These are phyloP conservation scores for Neocatenulostroma microsporum DNA, from an alignment of 2,329 filamentous ascomycete genomes.

Conservation along the genomic window DNA sequence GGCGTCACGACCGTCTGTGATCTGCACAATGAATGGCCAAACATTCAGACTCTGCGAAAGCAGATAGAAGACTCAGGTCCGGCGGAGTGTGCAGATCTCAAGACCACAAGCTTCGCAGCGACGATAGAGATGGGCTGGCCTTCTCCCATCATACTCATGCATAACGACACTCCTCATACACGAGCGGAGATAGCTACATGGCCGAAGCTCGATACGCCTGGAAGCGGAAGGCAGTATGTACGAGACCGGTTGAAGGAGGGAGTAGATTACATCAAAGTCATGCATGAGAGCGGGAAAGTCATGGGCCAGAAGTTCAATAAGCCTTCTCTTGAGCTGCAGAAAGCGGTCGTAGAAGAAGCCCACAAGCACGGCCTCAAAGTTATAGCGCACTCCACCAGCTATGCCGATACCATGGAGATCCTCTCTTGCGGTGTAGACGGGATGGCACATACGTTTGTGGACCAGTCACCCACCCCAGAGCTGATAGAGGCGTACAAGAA, in stretches of 20 bases:
- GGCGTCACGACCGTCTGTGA: conserved; percentile 47
- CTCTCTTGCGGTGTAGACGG: conserved; percentile 37
- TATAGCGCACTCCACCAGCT: conserved; percentile 35
- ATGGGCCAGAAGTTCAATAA: conserved; percentile 33
- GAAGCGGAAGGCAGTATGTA: conserved; percentile 38
- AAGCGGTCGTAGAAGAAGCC: conserved; percentile 36
- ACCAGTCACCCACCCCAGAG: conserved; percentile 32
- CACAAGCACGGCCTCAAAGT: conserved; percentile 31
- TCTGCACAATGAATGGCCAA: conserved; percentile 38
- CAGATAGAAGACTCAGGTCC: conserved; percentile 23
- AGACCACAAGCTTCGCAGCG: conserved; percentile 42
- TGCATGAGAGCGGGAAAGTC: conserved; percentile 42
- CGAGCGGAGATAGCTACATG: conserved; percentile 35
- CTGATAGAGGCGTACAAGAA: conserved; percentile 37
- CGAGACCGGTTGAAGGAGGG: conserved; percentile 34
- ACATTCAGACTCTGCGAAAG: conserved; percentile 27
- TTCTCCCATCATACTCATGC: conserved; percentile 34
- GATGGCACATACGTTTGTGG: conserved; percentile 38
- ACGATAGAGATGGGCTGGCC: conserved; percentile 49
- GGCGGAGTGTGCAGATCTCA: conserved; percentile 41
- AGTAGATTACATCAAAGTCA: conserved; percentile 46
- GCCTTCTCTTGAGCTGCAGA: conserved; percentile 40
- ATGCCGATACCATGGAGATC: conserved; percentile 36
- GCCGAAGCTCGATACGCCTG: conserved; percentile 38
- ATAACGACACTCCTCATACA: conserved; percentile 28